Conservation (phyloP, 2,329 filamentous ascomycete genomes). For the Xylariaceae sp. region DNA sequence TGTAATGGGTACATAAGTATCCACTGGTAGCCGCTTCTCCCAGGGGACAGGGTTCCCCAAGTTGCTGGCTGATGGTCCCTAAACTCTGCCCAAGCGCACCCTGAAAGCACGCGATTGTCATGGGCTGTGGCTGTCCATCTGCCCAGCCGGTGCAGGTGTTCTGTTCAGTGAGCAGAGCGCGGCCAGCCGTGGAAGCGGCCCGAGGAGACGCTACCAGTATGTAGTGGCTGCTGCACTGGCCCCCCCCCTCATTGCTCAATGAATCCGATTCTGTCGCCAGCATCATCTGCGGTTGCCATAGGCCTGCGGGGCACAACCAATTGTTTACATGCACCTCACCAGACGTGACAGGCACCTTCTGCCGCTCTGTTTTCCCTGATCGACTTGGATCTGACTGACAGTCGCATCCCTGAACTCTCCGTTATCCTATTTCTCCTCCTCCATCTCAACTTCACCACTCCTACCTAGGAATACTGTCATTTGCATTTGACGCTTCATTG, state of each 20-base stretch:
- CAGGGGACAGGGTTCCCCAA: too few species aligned
- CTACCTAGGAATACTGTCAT: not conserved
- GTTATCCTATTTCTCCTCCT: not conserved
- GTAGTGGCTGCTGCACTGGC: constrained; percentile 1
- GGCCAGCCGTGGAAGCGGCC: too few species aligned
- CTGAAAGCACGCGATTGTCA: too few species aligned
- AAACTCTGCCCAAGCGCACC: too few species aligned
- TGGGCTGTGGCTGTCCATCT: too few species aligned
- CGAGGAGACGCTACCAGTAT: too few species aligned
- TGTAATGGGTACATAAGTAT: too few species aligned
- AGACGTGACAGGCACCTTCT: not conserved
- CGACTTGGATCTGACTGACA: not conserved
- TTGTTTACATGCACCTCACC: constrained; percentile 26
- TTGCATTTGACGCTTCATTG: too few species aligned
- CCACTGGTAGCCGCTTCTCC: too few species aligned
- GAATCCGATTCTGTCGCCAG: not conserved
- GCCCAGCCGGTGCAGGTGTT: too few species aligned
- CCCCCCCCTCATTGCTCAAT: constrained; percentile 9
- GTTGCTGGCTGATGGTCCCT: too few species aligned
- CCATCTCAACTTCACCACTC: not conserved
- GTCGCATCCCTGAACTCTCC: not conserved
- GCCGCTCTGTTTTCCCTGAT: not conserved
- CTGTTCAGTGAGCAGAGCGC: too few species aligned
- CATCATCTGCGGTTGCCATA: constrained; percentile 25
- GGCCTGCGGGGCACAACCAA: constrained; percentile 14